Evolutionary conservation across 306 rosid genomes (phyloP), one percentile per base, ranked within the genome.

Genomic region (Benincasa hispida): DNA sequence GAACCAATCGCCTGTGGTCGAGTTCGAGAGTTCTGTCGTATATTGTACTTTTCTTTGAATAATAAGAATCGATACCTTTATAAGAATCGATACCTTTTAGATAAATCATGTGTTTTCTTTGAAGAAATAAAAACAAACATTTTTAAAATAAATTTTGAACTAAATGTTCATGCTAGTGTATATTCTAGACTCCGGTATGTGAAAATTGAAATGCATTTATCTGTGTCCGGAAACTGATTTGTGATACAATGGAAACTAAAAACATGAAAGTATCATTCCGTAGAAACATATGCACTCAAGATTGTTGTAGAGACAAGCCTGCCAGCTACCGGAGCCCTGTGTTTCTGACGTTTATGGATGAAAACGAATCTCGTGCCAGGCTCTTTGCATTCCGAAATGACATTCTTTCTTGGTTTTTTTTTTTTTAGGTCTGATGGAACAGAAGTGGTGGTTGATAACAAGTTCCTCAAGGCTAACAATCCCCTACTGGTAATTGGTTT

Each of bases 381-480:
- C 45, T 62, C 51, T 21, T 66, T 27, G 4, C 22, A 39, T 55
- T n/a, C 21, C 24, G 1, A 6, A 21, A 18, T 75, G 28, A 77
- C 51, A 32, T 59, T 56, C 12, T 58, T 41, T 42, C 74, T 25
- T 56, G 60, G 63, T 35, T 45, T 22, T 24, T 24, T 61, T 21
- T 67, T 7, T 51, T 75, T 58, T 82, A 93, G 98, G 89, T 88
- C 96, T 17, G 96, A 93, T 80, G 98, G 97, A 51, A 72, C 90
- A 41, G 97, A 89, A 89, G 89, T 91, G 79, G 77, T 84, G 83
- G 98, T 93, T 85, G 93, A 89, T 79, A 93, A 93, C 91, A 93
- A 86, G 81, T 91, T 88, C 87, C 96, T 93, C 70, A 93, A 89
- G 88, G 82, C 87, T 65, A 79, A 86, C 74, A 60, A 89, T 79